Evolutionary conservation across 2,329 filamentous ascomycete species (phyloP).

Genomic region (Fonsecaea multimorphosa): DNA sequence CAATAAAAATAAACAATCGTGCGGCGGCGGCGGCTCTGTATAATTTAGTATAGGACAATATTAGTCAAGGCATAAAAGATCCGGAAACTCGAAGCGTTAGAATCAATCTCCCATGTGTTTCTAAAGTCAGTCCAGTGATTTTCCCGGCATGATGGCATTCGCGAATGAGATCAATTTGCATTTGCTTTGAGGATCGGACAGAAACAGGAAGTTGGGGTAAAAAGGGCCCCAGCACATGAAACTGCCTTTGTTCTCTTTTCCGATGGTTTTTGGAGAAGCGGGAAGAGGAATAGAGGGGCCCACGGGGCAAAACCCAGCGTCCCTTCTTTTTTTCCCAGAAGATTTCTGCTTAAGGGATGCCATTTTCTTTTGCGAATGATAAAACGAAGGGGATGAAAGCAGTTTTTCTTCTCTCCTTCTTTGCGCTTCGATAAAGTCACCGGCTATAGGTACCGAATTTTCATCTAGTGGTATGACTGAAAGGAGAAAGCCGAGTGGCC

Average conservation of each 20-base stretch:
- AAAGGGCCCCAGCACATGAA: too few species aligned
- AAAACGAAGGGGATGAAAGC: too few species aligned
- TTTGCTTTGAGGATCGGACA: neutral
- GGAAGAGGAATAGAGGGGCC: neutral
- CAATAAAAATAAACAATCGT: too few species aligned
- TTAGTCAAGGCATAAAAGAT: neutral
- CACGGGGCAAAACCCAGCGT: neutral
- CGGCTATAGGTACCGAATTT: neutral
- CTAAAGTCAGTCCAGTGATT: neutral
- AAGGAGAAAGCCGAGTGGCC: neutral
- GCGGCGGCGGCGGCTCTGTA: too few species aligned
- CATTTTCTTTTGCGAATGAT: neutral
- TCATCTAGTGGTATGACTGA: neutral
- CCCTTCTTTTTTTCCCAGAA: neutral
- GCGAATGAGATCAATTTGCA: neutral
- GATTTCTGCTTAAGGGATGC: neutral
- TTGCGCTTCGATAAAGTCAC: too few species aligned
- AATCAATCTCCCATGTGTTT: neutral
- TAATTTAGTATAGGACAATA: neutral
- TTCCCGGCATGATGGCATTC: neutral
- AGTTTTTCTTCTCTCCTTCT: too few species aligned
- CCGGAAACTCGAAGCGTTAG: neutral
- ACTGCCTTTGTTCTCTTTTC: neutral
- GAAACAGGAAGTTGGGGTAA: slow-evolving; percentile 3
- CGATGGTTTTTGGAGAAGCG: neutral